Base-by-base conservation (phyloP, 2,329 filamentous ascomycete species). In the Rhynchosporium secalis region DNA sequence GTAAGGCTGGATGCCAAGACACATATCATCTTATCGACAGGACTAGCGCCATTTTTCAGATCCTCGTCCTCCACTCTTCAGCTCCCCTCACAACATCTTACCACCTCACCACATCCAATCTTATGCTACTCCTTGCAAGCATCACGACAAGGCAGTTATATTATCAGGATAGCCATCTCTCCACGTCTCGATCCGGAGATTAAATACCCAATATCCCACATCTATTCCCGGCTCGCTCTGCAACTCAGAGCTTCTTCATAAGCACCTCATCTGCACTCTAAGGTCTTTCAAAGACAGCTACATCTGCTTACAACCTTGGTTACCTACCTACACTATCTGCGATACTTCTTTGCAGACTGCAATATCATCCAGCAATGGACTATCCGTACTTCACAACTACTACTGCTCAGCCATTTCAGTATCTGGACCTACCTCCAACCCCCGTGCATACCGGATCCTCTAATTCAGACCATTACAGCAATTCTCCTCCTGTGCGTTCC, bases 351-450 rank as follows among this genome's bases (percentile, higher is more conserved):
- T 55, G 38, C 47, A 47, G 6, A 52, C 51, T 3, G 41, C 29
- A 56, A 38, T 41, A 49, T 33, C 8, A 60, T 28, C 20, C 46
- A 57, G 26, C 69, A 31, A 86, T 86, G 83, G 82, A 86, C 69
- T 86, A 84, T 73, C 77, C 78, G 58, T 85, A 82, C 73, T 86
- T 80, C 68, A 71, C 74, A 56, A 70, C 77, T 20, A 74, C 76
- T 40, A 45, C 54, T 41, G 70, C 76, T 48, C 75, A 77, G 43
- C 73, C 78, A 46, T 85, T 80, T 68, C 77, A 78, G 45, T 80
- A 81, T 65, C 76, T 81, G 56, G 78, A 78, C 57, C 73, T 82
- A 63, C 75, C 79, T 20, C 73, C 74, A 15, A 73, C 72, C 64
- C 61, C 71, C 60, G 47, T 76, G 73, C 72, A 70, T 69, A 73